Percentiles rank a stretch among this genome's conserved stretches.
phyloP scores from a whole-genome alignment of 345 rosid genomes.

The Gossypium stocksii region DNA sequence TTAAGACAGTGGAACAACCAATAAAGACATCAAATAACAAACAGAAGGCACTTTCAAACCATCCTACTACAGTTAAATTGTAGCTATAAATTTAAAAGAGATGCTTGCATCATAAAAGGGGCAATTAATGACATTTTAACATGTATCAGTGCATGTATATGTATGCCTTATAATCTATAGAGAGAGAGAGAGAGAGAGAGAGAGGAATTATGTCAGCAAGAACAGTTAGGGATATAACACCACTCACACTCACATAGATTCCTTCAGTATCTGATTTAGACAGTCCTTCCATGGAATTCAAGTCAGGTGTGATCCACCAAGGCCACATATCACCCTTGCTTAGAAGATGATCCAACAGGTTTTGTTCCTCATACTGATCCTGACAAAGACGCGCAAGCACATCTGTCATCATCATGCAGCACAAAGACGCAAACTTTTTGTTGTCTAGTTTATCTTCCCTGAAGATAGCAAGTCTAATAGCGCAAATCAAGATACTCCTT shows the following conservation, averaged over 20 bases:
- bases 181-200: too few relatives aligned
- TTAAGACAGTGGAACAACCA: neutral
- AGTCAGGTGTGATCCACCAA: conserved; percentile 56
- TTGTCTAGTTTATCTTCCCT: conserved; percentile 43
- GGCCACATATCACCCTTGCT: conserved; percentile 72
- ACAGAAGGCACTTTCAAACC: neutral
- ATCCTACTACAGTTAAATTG: neutral
- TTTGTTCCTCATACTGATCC: conserved; percentile 57
- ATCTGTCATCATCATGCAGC: conserved; percentile 62
- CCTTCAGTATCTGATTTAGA: conserved; percentile 16
- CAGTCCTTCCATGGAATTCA: conserved; percentile 23
- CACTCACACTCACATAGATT: conserved; percentile 32
- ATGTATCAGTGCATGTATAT: neutral
- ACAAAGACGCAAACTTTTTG: conserved; percentile 41
- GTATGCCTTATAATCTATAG: neutral
- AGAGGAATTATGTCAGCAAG: neutral
- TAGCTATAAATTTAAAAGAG: neutral
- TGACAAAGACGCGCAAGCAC: conserved; percentile 52
- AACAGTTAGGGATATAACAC: conserved; percentile 4
- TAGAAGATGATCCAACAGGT: conserved; percentile 57
- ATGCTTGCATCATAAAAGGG: neutral
- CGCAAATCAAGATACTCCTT: conserved; percentile 45
- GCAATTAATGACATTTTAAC: conserved; percentile 4
- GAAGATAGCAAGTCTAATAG: conserved; percentile 53
- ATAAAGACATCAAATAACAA: neutral